Percentiles rank a stretch among this genome's conserved stretches.
Conservation (phyloP, 2,329 filamentous ascomycete genomes). For the Periconia digitata region DNA sequence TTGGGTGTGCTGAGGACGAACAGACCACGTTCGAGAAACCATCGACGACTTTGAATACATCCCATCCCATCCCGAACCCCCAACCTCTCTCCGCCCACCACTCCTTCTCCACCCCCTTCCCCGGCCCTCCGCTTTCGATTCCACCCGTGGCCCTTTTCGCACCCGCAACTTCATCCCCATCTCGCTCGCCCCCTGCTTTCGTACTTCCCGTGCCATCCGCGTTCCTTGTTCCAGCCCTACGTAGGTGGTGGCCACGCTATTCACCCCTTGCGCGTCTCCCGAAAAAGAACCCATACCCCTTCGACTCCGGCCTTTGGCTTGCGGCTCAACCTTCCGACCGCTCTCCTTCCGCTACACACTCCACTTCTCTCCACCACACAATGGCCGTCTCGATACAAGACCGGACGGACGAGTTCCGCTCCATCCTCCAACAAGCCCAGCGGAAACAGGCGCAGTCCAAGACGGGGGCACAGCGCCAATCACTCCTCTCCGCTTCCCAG, state of each 20-base stretch:
- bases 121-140: too few relatives aligned
- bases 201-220: background rate
- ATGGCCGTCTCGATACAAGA: slow-evolving; percentile 83
- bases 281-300: background rate
- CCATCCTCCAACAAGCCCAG: slow-evolving; percentile 84
- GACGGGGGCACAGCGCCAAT: slow-evolving; percentile 75
- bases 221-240: background rate
- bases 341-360: too few relatives aligned
- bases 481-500: slow-evolving; percentile 73
- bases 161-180: background rate
- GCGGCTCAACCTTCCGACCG: background rate
- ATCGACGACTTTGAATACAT: background rate
- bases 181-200: background rate
- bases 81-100: background rate
- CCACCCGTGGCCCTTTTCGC: too few relatives aligned
- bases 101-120: too few relatives aligned
- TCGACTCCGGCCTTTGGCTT: background rate
- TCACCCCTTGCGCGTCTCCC: background rate
- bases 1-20: background rate
- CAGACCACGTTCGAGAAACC: background rate
- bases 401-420: slow-evolving; percentile 91
- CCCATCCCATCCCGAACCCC: background rate
- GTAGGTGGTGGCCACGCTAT: background rate
- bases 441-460: slow-evolving; percentile 76
- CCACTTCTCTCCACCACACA: slow-evolving; percentile 9